Conservation (phyloP, 2,329 filamentous ascomycete genomes). For the Paecilomyces sp. region DNA sequence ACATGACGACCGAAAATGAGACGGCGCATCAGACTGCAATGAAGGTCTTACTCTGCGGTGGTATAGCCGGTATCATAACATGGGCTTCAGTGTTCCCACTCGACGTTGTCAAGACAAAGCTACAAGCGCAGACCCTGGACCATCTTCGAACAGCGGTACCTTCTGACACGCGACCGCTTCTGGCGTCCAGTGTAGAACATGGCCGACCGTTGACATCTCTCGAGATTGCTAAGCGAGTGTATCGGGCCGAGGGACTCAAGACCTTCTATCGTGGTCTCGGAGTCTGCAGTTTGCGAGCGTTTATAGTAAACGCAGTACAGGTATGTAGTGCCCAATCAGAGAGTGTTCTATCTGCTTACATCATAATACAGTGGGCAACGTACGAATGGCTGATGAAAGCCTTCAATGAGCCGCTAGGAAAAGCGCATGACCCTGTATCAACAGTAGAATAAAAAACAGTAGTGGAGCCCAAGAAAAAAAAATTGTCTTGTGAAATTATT, state of each 20-base stretch:
- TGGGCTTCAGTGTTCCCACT: conserved; percentile 89
- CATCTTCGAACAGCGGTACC: conserved; percentile 10
- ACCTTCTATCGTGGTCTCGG: conserved; percentile 69
- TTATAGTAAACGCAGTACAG: conserved; percentile 86
- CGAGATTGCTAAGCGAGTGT: conserved; percentile 59
- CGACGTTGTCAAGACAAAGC: conserved; percentile 83
- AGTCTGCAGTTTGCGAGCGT: conserved; percentile 78
- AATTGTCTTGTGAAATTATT: neutral
- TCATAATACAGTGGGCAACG: conserved; percentile 62
- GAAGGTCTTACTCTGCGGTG: conserved; percentile 73
- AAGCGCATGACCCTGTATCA: conserved; percentile 3
- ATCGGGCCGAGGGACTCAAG: conserved; percentile 53
- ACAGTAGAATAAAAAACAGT: neutral
- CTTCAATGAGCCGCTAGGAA: conserved; percentile 17
- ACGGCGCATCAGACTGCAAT: conserved; percentile 46
- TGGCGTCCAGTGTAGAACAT: conserved; percentile 10
- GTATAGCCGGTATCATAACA: conserved; percentile 76
- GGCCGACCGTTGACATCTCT: conserved; percentile 45
- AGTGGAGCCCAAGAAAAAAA: neutral
- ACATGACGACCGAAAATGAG: conserved; percentile 42
- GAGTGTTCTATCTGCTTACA: neutral
- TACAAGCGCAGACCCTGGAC: conserved; percentile 63
- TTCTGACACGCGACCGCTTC: conserved; percentile 16
- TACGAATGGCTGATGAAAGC: conserved; percentile 79
- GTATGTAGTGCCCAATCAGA: conserved; percentile 23